Evolutionary conservation across 257 asterid species (phyloP).

Genomic region (Capsicum baccatum): DNA sequence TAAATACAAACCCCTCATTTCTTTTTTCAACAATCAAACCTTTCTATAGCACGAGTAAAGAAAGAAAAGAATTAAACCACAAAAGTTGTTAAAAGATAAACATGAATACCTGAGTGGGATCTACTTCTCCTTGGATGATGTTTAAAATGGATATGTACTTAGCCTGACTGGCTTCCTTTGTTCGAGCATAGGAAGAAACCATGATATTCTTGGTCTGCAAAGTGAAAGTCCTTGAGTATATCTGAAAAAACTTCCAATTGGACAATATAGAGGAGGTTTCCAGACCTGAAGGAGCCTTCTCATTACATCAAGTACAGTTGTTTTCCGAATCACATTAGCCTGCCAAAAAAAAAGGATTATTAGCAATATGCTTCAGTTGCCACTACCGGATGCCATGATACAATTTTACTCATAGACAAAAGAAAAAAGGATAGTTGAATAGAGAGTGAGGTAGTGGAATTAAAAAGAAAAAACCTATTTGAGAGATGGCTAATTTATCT

Average conservation of each 20-base stretch:
- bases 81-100: background rate
- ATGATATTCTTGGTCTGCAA: conserved; percentile 92
- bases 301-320: conserved; percentile 99
- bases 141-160: conserved; percentile 93
- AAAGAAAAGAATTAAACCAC: background rate
- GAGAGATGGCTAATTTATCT: background rate
- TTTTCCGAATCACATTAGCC: conserved; percentile 97
- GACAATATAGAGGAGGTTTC: conserved; percentile 26
- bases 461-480: conserved; percentile 15
- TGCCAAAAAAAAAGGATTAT: conserved; percentile 48
- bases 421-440: background rate
- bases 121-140: conserved; percentile 99
- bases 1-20: background rate
- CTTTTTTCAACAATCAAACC: background rate
- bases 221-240: conserved; percentile 37
- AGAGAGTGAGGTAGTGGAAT: background rate
- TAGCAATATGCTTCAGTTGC: conserved; percentile 33
- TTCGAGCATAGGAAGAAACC: conserved; percentile 92
- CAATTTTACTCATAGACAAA: background rate
- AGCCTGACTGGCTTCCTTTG: conserved; percentile 98
- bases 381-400: background rate
- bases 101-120: conserved; percentile 94
- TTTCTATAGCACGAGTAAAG: background rate
- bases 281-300: conserved; percentile 99
- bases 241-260: conserved; percentile 29